Base-by-base conservation (phyloP, 2,329 filamentous ascomycete genomes). In the Talaromyces islandicus region DNA sequence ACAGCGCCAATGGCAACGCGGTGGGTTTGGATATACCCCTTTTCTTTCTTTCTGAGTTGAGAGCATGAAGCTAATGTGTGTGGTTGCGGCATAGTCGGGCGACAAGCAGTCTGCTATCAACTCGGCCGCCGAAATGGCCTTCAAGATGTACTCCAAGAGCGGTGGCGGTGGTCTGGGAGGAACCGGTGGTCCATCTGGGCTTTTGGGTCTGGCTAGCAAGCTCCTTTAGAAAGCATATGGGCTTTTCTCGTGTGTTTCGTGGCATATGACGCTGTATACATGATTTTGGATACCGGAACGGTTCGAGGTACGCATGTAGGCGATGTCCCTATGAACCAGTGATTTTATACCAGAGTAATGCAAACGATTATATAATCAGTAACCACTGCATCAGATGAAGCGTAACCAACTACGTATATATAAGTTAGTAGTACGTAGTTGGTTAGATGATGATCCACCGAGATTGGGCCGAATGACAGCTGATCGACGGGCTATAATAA, bases 131-230 rank as follows among this genome's bases (percentile, higher is more conserved):
- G 88, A 96, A 81, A 88, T 90, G 83, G 92, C 92, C 2, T 75
- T 96, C 68, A 92, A 96, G 83, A 89, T 96, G 85, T 96, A 92
- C 75, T 78, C 95, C 80, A 92, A 96, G 84, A 86, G 83, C 67
- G 83, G 91, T 72, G 83, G 82, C 21, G 75, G 81, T 64, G 77
- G 80, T 38, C 73, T 77, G n/a, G 69, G 75, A 24, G 75, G 75
- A 1, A 74, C 75, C n/a, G 77, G 77, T 48, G 77, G 78, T 53
- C 69, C 78, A 14, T 74, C 80, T 62, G 81, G 84, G 1, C 68
- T 88, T 61, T 80, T 86, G 77, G 74, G 76, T 58, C 66, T 87
- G 70, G 85, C 85, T 9, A 81, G 80, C 71, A 88, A 88, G 74
- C 87, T 88, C 71, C 65, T 86, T 56, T 68, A 63, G 27, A 53